Evolutionary conservation across 257 asterid genomes (phyloP), one percentile per base, ranked within the genome.

Genomic region (Misopates orontium): DNA sequence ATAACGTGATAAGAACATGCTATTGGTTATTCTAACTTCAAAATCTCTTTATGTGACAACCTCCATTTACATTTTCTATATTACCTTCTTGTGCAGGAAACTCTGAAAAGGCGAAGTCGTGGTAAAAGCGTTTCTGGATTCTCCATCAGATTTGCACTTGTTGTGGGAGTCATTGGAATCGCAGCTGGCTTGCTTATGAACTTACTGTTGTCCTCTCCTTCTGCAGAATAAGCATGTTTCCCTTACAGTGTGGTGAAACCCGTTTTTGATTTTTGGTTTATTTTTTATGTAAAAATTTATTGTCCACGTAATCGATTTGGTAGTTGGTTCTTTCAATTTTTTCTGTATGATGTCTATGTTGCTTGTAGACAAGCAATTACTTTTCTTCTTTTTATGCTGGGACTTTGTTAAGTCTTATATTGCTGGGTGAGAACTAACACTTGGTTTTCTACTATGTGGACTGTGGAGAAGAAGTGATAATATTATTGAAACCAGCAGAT

Each of bases 91-190:
- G 10, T 67, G 71, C 36, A 82, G 87, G 84, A 78, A 60, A 48
- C 45, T 12, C 55, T 67, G 41, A 82, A 73, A 60, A 71, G 60
- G 56, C 63, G 73, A 60, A 77, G 67, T 44, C 60, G 23, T 45
- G 65, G 64, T 13, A 73, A 71, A 60, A 53, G 28, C 8, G 66
- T 6, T 3, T 9, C 19, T 25, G 84, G 75, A 65, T 58, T 78
- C 52, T 75, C 87, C 13, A 2, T 82, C 48, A 71, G 40, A 69
- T 73, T 71, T 60, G 66, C 80, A 18, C 67, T 78, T 70, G 23
- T 75, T 32, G 80, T 78, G 67, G 87, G 82, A 41, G 32, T 82
- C 28, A 65, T 82, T 45, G 84, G 87, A 50, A 51, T 73, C 12
- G 56, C 59, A 45, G 56, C 70, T 65, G 87, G 87, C 23, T 75